phyloP scores from a whole-genome alignment of 1,139 yeast species.

The Saccharomycopsis crataegensis region DNA sequence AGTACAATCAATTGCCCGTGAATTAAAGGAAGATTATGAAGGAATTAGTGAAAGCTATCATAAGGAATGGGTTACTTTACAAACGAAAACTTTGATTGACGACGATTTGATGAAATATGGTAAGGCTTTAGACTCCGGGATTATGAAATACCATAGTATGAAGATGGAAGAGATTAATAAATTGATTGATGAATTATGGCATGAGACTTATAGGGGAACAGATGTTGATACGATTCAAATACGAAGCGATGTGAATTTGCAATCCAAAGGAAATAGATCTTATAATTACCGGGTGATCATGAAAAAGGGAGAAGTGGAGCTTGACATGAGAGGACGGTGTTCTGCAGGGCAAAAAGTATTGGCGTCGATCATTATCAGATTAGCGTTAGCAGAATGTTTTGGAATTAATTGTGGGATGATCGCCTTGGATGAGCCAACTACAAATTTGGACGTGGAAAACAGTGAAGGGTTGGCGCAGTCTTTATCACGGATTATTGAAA shows the following conservation, averaged over 20 bases:
- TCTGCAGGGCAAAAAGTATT: constrained; percentile 97
- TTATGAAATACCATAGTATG: constrained; percentile 84
- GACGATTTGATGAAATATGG: constrained; percentile 79
- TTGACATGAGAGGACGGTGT: constrained; percentile 97
- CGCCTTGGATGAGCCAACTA: constrained; percentile 96
- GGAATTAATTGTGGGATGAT: constrained; percentile 93
- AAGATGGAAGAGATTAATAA: constrained; percentile 93
- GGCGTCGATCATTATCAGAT: constrained; percentile 83
- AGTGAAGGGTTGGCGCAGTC: constrained; percentile 83
- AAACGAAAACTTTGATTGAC: constrained; percentile 70
- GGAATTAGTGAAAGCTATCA: constrained; percentile 59
- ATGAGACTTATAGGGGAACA: constrained; percentile 86
- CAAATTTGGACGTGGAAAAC: constrained; percentile 86
- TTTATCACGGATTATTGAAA: constrained; percentile 64
- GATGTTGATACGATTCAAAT: constrained; percentile 91
- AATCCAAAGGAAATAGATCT: constrained; percentile 52
- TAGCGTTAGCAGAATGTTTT: constrained; percentile 93
- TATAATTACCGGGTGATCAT: constrained; percentile 93
- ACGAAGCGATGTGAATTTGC: constrained; percentile 58
- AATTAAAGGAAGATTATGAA: constrained; percentile 62
- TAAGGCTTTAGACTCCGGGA: constrained; percentile 84
- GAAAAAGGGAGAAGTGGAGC: constrained; percentile 85
- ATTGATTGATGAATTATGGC: constrained; percentile 87
- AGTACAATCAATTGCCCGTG: constrained; percentile 45
- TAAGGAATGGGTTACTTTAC: constrained; percentile 67